phyloP scores from a whole-genome alignment of 1,139 yeast species.

The Ogataea hybrid region DNA sequence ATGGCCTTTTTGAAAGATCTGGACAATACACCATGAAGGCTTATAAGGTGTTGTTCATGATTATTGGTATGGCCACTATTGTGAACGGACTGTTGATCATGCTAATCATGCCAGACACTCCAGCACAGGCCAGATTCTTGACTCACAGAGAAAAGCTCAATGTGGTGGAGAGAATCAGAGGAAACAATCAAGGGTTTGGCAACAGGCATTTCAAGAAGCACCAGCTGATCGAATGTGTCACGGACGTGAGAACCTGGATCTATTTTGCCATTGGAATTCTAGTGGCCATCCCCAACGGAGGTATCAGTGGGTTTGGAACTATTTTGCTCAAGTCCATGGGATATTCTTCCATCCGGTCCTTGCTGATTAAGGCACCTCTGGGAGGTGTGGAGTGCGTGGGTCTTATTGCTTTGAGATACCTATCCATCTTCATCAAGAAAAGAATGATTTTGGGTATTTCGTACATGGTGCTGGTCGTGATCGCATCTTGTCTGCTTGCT shows the following conservation, averaged over 20 bases:
- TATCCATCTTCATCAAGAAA: too few species aligned
- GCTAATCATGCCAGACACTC: conserved; percentile 51
- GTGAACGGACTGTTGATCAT: conserved; percentile 44
- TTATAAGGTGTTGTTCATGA: conserved; percentile 38
- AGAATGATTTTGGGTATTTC: too few species aligned
- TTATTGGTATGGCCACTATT: conserved; percentile 45
- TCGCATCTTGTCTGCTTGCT: too few species aligned
- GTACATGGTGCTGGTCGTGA: too few species aligned
- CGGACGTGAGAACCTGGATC: conserved; percentile 33
- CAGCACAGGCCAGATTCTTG: too few species aligned
- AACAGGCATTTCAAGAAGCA: conserved; percentile 32
- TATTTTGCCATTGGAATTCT: conserved; percentile 37
- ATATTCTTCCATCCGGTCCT: conserved; percentile 37
- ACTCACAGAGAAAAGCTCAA: conserved; percentile 36
- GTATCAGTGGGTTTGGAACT: conserved; percentile 40
- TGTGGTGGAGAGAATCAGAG: conserved; percentile 34
- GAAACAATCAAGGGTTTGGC: conserved; percentile 33
- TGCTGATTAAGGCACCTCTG: conserved; percentile 44
- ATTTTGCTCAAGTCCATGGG: conserved; percentile 49
- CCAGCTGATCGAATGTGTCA: conserved; percentile 33
- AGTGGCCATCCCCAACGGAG: conserved; percentile 42
- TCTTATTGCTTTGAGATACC: conserved; percentile 23
- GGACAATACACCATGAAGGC: conserved; percentile 39
- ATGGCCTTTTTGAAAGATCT: conserved; percentile 27
- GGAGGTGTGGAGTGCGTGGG: conserved; percentile 41